A percentile compares a stretch with the other conserved stretches of the same genome.
These are phyloP conservation scores for Angomonas ambiguus DNA, from an alignment of 208 protist genomes.

Conservation along the genomic window DNA sequence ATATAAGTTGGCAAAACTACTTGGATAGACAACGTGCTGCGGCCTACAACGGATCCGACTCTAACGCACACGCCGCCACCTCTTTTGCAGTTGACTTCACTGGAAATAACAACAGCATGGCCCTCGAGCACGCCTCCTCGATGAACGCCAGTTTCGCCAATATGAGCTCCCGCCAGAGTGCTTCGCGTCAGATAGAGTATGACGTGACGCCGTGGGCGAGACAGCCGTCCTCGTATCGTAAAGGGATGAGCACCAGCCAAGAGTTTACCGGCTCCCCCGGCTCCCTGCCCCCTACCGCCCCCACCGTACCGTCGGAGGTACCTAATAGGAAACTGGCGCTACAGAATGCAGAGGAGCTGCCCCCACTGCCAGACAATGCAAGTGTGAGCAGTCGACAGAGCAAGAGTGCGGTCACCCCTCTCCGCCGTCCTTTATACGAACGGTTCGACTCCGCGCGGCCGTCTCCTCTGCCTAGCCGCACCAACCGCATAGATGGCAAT, in stretches of 20 bases:
- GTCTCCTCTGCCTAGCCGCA: neutral
- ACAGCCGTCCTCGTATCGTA: constrained; percentile 17
- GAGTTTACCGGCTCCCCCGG: neutral
- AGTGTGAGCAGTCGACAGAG: constrained; percentile 12
- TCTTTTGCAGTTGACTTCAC: neutral
- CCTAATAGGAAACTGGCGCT: neutral
- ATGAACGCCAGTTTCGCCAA: constrained; percentile 18
- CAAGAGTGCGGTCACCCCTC: constrained; percentile 15
- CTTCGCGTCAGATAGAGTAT: constrained; percentile 36
- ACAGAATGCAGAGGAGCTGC: neutral
- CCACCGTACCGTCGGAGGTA: neutral
- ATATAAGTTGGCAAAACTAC: constrained; percentile 31
- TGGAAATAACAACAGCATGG: constrained; percentile 7
- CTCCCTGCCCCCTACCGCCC: neutral
- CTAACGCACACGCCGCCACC: constrained; percentile 3
- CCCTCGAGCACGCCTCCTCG: neutral
- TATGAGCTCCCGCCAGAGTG: constrained; percentile 8
- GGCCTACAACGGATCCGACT: constrained; percentile 4
- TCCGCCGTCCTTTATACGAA: constrained; percentile 34
- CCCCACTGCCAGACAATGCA: neutral
- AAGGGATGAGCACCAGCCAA: constrained; percentile 15
- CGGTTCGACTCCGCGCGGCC: constrained; percentile 16
- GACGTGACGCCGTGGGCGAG: constrained; percentile 37
- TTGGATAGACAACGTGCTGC: constrained; percentile 25
- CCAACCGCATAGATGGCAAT: neutral